Evolutionary conservation across 1,139 yeast species (phyloP).

Genomic region (Pichia sp.): DNA sequence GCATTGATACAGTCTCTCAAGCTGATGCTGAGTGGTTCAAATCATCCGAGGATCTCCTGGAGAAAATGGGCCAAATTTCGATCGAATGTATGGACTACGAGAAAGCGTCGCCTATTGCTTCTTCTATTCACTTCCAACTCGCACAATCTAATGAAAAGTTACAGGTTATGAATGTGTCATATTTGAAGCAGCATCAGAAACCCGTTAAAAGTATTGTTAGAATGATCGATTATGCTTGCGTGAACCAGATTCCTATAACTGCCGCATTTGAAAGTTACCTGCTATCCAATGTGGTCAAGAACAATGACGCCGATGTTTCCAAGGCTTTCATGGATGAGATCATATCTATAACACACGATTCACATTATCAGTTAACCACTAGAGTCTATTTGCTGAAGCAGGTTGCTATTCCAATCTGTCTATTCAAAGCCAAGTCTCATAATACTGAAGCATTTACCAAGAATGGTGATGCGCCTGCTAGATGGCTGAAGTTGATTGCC

Average conservation of each 20-base stretch:
- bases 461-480: conserved; percentile 29
- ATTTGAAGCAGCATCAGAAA: conserved; percentile 29
- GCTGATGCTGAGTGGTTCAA: conserved; percentile 60
- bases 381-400: conserved; percentile 57
- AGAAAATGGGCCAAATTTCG: conserved; percentile 33
- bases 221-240: conserved; percentile 43
- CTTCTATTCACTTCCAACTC: conserved; percentile 65
- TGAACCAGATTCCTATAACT: conserved; percentile 41
- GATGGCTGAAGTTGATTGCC: conserved; percentile 61
- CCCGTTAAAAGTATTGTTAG: conserved; percentile 38
- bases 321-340: conserved; percentile 47
- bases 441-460: conserved; percentile 47
- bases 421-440: conserved; percentile 49
- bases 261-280: conserved; percentile 49
- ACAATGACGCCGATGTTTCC: conserved; percentile 40
- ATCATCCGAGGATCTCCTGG: conserved; percentile 41
- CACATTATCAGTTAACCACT: conserved; percentile 40
- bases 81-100: conserved; percentile 38
- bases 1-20: conserved; percentile 45
- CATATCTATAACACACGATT: conserved; percentile 39
- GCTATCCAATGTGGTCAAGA: conserved; percentile 48
- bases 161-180: conserved; percentile 48
- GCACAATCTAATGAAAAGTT: conserved; percentile 62
- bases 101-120: conserved; percentile 39
- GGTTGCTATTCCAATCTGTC: conserved; percentile 59